Evolutionary conservation across 305 asterid genomes (phyloP).

Genomic region (Fraxinus sp.): DNA sequence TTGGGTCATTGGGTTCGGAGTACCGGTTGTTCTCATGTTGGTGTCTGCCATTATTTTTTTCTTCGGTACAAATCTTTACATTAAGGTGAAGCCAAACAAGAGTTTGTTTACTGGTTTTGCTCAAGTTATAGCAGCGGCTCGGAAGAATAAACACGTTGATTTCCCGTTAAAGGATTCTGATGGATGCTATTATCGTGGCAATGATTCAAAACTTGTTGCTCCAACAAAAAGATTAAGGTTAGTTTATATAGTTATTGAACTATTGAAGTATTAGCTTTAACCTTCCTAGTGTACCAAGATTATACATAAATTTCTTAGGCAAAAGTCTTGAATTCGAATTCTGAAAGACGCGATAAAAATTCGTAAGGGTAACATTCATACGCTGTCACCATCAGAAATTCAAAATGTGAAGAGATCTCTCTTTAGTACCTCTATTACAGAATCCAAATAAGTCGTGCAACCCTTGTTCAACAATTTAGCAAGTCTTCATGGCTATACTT

Average conservation of each 20-base stretch:
- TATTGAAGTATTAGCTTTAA: neutral
- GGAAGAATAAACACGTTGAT: constrained; percentile 47
- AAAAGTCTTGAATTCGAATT: neutral
- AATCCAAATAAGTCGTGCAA: neutral
- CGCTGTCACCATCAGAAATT: neutral
- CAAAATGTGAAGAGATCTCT: neutral
- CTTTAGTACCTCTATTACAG: neutral
- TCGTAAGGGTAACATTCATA: neutral
- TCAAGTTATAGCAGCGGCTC: constrained; percentile 43
- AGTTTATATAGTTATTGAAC: neutral
- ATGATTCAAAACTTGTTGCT: constrained; percentile 25
- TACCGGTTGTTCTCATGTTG: constrained; percentile 58
- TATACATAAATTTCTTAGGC: neutral
- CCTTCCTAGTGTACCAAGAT: neutral
- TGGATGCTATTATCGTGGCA: constrained; percentile 19
- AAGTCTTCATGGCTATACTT: neutral
- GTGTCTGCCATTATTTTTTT: constrained; percentile 45
- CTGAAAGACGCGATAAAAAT: too few species aligned
- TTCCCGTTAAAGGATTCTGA: constrained; percentile 24
- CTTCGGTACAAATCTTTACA: constrained; percentile 48
- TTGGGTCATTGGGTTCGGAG: constrained; percentile 68
- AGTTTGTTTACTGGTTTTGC: constrained; percentile 56
- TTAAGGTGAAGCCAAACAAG: constrained; percentile 46
- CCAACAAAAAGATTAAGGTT: constrained; percentile 58
- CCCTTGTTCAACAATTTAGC: neutral